Evolutionary conservation across 2,329 filamentous ascomycete species (phyloP).

Genomic region (Monilinia polystroma): DNA sequence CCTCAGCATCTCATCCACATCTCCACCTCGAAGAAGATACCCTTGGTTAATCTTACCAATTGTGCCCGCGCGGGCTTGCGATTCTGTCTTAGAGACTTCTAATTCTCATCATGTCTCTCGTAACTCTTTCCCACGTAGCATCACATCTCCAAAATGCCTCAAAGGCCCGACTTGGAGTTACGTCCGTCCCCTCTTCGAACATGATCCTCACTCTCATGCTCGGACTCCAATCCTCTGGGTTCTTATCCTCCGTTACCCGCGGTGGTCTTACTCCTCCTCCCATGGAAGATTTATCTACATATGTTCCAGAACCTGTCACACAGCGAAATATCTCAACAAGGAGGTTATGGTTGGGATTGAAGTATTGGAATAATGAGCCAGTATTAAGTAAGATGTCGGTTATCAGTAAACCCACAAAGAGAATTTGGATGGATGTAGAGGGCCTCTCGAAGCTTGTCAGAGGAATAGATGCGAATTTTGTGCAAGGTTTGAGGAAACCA

Average conservation of each 20-base stretch:
- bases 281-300: slow-evolving; percentile 48
- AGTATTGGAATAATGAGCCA: slow-evolving; percentile 71
- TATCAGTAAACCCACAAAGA: slow-evolving; percentile 66
- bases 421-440: slow-evolving; percentile 60
- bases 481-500: slow-evolving; percentile 62
- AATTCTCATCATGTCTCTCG: slow-evolving; percentile 60
- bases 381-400: slow-evolving; percentile 63
- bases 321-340: slow-evolving; percentile 60
- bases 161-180: slow-evolving; percentile 65
- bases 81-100: slow-evolving; percentile 21
- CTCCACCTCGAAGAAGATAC: slow-evolving; percentile 13
- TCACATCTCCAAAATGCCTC: slow-evolving; percentile 74
- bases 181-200: slow-evolving; percentile 66
- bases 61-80: slow-evolving; percentile 34
- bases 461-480: slow-evolving; percentile 57
- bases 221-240: slow-evolving; percentile 66
- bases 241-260: slow-evolving; percentile 65
- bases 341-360: slow-evolving; percentile 69
- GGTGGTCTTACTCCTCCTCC: slow-evolving; percentile 59
- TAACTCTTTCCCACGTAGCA: slow-evolving; percentile 67
- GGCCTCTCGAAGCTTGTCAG: slow-evolving; percentile 57
- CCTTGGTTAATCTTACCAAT: slow-evolving; percentile 19
- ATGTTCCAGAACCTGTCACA: slow-evolving; percentile 52
- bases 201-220: slow-evolving; percentile 63
- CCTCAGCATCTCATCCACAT: slow-evolving; percentile 7